These are phyloP conservation scores for Hirsutella thompsonii DNA, from an alignment of 2,329 filamentous ascomycete species.

Conservation along the genomic window DNA sequence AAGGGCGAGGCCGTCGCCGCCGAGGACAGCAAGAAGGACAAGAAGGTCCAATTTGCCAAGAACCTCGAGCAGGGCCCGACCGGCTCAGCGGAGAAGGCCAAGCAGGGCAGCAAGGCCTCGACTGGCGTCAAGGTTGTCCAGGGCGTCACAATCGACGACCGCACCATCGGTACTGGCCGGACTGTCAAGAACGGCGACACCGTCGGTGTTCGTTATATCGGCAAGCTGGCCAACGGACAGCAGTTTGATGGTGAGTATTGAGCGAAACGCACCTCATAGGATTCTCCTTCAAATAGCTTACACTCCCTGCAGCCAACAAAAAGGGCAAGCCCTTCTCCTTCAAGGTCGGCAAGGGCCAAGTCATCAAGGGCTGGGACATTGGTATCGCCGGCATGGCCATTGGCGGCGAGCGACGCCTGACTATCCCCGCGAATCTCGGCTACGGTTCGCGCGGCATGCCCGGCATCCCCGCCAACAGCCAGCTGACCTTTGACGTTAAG, in stretches of 20 bases:
- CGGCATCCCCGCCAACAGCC: conserved; percentile 85
- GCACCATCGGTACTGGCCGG: conserved; percentile 77
- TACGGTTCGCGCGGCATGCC: conserved; percentile 78
- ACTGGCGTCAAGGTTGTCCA: conserved; percentile 67
- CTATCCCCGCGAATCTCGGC: conserved; percentile 73
- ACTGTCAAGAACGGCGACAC: conserved; percentile 82
- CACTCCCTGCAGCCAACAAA: conserved; percentile 72
- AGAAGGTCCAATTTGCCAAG: conserved; percentile 99
- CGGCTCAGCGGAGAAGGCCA: conserved; percentile 41
- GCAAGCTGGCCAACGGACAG: conserved; percentile 89
- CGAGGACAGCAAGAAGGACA: conserved; percentile 51
- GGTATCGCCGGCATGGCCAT: conserved; percentile 86
- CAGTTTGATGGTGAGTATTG: conserved; percentile 72
- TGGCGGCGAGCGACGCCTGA: conserved; percentile 86
- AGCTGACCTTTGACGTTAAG: conserved; percentile 85
- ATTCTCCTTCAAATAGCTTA: background rate
- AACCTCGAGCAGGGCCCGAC: conserved; percentile 96
- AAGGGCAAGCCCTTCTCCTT: conserved; percentile 96
- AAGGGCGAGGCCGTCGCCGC: conserved; percentile 69
- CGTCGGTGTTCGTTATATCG: conserved; percentile 93
- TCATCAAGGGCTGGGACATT: conserved; percentile 98
- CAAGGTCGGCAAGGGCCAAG: conserved; percentile 86
- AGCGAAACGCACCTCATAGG: no score
- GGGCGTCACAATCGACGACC: conserved; percentile 89
- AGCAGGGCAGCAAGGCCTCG: conserved; percentile 29